phyloP scores from a whole-genome alignment of 2,329 filamentous ascomycete genomes.

The Penicillium sp. region DNA sequence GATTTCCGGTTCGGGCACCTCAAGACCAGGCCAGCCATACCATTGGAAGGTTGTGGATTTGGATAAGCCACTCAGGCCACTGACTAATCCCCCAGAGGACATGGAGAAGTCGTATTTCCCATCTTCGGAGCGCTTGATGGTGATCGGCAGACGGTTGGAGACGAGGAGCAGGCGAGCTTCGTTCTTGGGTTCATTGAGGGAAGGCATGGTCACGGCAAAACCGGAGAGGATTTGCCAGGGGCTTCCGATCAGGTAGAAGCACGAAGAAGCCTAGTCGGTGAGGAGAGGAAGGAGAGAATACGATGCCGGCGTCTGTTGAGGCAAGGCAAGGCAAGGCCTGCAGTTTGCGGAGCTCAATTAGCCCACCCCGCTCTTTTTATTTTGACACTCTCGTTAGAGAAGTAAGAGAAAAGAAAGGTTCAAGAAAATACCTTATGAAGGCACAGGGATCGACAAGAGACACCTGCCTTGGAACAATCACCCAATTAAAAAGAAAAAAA shows the following conservation, averaged over 20 bases:
- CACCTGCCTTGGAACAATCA: not conserved
- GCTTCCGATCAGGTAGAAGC: too few relatives aligned
- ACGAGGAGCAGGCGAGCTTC: slow-evolving; percentile 72
- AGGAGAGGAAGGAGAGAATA: not conserved
- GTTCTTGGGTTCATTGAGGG: slow-evolving; percentile 37
- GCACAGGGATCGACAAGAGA: not conserved
- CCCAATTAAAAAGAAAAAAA: not conserved
- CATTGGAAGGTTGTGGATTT: slow-evolving; percentile 96
- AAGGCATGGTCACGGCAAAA: slow-evolving; percentile 36
- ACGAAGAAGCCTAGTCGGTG: not conserved
- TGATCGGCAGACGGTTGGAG: slow-evolving; percentile 94
- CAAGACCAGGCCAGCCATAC: slow-evolving; percentile 97
- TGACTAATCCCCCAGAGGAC: slow-evolving; percentile 95
- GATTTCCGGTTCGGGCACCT: slow-evolving; percentile 84
- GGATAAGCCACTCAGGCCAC: slow-evolving; percentile 84
- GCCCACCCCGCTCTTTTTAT: not conserved
- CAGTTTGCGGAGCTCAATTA: not conserved
- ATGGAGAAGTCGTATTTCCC: slow-evolving; percentile 92
- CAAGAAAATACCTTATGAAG: not conserved
- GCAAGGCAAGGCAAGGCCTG: not conserved
- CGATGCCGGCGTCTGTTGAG: not conserved
- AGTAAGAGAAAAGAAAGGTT: not conserved
- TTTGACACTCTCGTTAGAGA: too few relatives aligned
- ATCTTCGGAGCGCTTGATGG: slow-evolving; percentile 91
- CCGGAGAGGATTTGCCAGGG: not conserved